phyloP scores from a whole-genome alignment of 2,329 filamentous ascomycete species.

The Microsporum ferrugineum region DNA sequence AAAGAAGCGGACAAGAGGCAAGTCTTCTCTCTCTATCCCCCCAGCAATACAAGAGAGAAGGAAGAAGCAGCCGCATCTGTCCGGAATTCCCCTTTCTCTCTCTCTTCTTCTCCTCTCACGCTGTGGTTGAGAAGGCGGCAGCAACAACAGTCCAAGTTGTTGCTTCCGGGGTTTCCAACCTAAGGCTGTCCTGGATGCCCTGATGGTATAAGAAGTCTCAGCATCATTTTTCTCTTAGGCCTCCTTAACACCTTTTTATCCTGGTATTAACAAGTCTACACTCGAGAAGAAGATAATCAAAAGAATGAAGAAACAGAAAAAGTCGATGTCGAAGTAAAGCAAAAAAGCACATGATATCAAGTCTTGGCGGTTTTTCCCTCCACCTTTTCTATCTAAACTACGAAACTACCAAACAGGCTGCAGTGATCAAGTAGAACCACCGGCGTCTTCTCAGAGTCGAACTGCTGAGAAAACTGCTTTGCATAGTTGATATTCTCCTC shows the following conservation, averaged over 20 bases:
- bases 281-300: neutral
- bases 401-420: neutral
- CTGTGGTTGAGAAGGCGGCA: neutral
- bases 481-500: neutral
- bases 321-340: neutral
- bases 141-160: neutral
- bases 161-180: neutral
- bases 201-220: neutral
- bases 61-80: neutral
- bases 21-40: neutral
- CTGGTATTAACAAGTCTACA: neutral
- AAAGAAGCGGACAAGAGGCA: neutral
- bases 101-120: neutral
- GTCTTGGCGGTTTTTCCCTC: neutral
- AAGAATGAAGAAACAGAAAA: neutral
- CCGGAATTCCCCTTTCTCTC: neutral
- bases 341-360: constrained; percentile 2
- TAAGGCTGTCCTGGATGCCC: neutral
- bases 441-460: neutral
- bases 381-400: neutral
- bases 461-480: neutral
- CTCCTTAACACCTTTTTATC: neutral
- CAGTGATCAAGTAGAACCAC: neutral
- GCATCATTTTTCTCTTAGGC: neutral
- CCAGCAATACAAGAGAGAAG: neutral